Evolutionary conservation across 2,329 filamentous ascomycete genomes (phyloP).

Genomic region (Paecilomyces fulvus): DNA sequence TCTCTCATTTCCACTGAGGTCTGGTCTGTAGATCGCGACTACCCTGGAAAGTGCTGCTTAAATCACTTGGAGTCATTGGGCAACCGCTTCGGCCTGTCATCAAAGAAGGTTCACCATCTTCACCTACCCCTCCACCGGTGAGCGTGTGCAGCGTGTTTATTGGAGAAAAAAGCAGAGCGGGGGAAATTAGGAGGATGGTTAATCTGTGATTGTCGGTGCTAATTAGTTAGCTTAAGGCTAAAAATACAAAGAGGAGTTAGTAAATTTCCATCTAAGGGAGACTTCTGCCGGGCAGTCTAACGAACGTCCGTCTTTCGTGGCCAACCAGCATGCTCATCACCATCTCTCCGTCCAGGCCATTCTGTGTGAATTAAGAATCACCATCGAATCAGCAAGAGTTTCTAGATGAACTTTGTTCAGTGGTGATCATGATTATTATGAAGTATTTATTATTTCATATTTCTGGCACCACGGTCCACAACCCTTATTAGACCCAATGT

Average conservation of each 20-base stretch:
- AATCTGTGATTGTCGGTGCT: background rate
- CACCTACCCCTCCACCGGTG: background rate
- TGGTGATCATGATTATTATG: background rate
- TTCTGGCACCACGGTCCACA: background rate
- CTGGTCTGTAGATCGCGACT: slow-evolving; percentile 4
- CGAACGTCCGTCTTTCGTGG: background rate
- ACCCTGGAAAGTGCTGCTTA: too few species aligned
- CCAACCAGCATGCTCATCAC: background rate
- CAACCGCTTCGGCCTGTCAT: too few species aligned
- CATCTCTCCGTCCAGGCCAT: background rate
- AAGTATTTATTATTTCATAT: background rate
- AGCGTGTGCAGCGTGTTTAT: background rate
- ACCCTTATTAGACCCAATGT: background rate
- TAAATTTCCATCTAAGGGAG: background rate
- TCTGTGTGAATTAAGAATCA: background rate
- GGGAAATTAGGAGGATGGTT: background rate
- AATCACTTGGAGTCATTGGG: too few species aligned
- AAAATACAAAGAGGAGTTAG: background rate
- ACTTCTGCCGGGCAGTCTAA: background rate
- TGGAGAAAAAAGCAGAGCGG: background rate
- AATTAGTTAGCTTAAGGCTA: background rate
- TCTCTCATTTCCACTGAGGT: background rate
- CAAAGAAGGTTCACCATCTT: too few species aligned
- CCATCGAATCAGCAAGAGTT: background rate
- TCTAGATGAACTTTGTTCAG: background rate